phyloP scores from a whole-genome alignment of 225 moss, liverwort and hornwort genomes.

The Asterella californica region DNA sequence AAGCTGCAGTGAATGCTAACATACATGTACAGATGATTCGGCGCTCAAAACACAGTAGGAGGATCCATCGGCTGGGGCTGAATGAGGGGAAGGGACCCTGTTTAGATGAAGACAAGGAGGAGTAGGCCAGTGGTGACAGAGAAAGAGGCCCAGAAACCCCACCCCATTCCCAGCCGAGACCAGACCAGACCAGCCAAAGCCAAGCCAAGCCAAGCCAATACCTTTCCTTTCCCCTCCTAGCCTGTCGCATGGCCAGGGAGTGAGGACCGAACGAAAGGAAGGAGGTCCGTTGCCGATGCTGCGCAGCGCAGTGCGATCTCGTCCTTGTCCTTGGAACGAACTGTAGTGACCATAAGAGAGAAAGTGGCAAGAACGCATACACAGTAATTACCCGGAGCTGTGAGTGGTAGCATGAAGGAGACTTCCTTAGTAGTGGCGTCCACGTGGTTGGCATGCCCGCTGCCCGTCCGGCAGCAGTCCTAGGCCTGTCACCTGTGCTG shows the following conservation, averaged over 20 bases:
- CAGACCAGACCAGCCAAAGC: neutral
- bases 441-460: constrained; percentile 21
- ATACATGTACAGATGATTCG: constrained; percentile 5
- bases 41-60: constrained; percentile 1
- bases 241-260: neutral
- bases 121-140: neutral
- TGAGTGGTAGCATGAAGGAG: neutral
- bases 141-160: neutral
- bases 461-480: neutral
- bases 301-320: neutral
- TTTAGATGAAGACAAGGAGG: constrained; percentile 1
- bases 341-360: too few species aligned
- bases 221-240: neutral
- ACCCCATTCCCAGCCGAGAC: neutral
- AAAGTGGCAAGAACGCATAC: too few species aligned
- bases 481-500: too few species aligned
- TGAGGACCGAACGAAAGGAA: neutral
- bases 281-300: neutral
- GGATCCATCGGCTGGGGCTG: neutral
- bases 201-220: neutral
- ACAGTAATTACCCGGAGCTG: neutral
- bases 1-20: neutral
- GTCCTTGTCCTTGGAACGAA: too few species aligned
- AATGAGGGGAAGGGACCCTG: neutral
- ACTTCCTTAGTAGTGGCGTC: neutral